These are phyloP conservation scores for Elaeis guineensis DNA, from an alignment of 176 grass and related monocot species.

Conservation along the genomic window DNA sequence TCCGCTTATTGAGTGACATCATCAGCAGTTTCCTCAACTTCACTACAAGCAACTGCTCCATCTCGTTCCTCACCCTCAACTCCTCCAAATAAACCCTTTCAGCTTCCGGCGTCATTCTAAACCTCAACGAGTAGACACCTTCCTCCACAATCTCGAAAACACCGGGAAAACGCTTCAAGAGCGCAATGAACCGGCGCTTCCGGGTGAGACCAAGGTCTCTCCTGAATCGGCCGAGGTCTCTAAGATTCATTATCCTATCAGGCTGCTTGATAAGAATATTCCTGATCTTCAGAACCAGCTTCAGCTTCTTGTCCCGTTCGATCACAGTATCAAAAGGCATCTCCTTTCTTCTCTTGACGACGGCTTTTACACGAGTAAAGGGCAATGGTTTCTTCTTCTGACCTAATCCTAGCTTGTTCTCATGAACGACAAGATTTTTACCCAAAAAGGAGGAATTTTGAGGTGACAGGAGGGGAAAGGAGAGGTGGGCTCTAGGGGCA, in stretches of 20 bases:
- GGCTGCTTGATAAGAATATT: constrained; percentile 69
- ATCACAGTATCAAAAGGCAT: constrained; percentile 78
- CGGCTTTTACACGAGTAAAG: constrained; percentile 18
- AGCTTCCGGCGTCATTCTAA: constrained; percentile 66
- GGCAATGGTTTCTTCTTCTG: constrained; percentile 16
- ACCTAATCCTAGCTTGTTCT: constrained; percentile 27
- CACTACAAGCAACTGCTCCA: constrained; percentile 53
- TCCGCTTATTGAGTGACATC: constrained; percentile 63
- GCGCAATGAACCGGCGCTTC: constrained; percentile 87
- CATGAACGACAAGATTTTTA: constrained; percentile 10
- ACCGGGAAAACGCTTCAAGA: constrained; percentile 72
- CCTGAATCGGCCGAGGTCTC: constrained; percentile 80
- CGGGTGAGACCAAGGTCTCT: constrained; percentile 82
- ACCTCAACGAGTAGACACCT: constrained; percentile 72
- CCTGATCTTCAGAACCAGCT: constrained; percentile 86
- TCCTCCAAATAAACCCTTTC: constrained; percentile 91
- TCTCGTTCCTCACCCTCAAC: constrained; percentile 59
- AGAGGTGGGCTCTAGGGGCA: constrained; percentile 1
- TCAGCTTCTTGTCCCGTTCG: constrained; percentile 93
- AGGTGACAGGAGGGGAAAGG: constrained; percentile 6
- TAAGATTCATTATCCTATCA: constrained; percentile 77
- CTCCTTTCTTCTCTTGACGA: constrained; percentile 87
- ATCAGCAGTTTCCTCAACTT: constrained; percentile 94
- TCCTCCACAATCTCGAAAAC: constrained; percentile 89
- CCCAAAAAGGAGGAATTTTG: constrained; percentile 16